Conservation (phyloP, 331 rosid genomes). For the Saraca asoca region DNA sequence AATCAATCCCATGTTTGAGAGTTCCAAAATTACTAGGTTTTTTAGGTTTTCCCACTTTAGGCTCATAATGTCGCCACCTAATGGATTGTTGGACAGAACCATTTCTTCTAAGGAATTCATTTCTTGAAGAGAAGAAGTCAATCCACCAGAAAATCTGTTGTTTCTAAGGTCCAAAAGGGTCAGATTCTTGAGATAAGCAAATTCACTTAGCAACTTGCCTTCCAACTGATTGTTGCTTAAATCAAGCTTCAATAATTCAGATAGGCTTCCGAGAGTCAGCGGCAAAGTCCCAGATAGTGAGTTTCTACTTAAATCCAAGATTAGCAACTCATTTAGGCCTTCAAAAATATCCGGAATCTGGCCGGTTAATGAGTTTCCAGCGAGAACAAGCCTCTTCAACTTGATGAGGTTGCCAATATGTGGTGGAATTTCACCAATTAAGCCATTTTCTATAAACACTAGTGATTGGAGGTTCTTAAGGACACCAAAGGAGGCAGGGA, state of each 20-base stretch:
- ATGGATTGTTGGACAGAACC: conserved; percentile 60
- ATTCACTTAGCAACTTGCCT: conserved; percentile 34
- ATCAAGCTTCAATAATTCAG: conserved; percentile 69
- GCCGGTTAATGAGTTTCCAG: conserved; percentile 50
- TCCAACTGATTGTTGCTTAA: conserved; percentile 50
- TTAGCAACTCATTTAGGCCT: conserved; percentile 46
- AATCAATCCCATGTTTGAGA: conserved; percentile 50
- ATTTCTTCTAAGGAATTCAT: conserved; percentile 49
- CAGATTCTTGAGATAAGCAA: conserved; percentile 42
- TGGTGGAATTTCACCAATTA: conserved; percentile 55
- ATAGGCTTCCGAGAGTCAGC: conserved; percentile 38
- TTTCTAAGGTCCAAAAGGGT: conserved; percentile 63
- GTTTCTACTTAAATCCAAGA: conserved; percentile 67
- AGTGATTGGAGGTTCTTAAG: conserved; percentile 61
- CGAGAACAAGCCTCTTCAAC: conserved; percentile 56
- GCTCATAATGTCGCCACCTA: conserved; percentile 55
- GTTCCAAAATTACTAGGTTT: conserved; percentile 51
- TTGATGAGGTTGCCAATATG: conserved; percentile 43
- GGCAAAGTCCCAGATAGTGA: conserved; percentile 58
- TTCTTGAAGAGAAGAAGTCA: conserved; percentile 41
- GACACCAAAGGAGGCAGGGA: conserved; percentile 47
- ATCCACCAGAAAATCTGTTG: conserved; percentile 65
- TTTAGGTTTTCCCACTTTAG: conserved; percentile 46
- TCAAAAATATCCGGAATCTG: conserved; percentile 49
- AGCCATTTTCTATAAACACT: conserved; percentile 57